Conservation (phyloP, 2,329 filamentous ascomycete species). For the Capronia epimyces region DNA sequence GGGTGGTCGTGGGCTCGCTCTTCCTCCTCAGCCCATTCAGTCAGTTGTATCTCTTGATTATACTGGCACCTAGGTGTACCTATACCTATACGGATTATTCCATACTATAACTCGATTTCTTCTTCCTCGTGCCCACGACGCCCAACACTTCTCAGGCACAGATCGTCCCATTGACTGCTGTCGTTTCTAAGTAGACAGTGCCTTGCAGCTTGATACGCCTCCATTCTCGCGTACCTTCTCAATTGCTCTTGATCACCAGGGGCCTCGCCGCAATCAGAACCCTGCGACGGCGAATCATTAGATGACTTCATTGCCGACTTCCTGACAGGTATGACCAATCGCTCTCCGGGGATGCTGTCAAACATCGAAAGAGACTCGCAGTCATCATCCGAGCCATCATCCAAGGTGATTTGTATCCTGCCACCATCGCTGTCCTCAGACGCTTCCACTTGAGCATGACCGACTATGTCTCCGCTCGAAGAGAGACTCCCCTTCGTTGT, state of each 20-base stretch:
- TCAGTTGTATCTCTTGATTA: too few relatives aligned
- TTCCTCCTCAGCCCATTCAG: too few relatives aligned
- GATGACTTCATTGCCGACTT: background rate
- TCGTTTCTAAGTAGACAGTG: conserved; percentile 19
- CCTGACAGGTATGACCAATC: background rate
- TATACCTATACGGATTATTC: background rate
- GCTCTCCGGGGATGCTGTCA: background rate
- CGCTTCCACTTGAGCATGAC: background rate
- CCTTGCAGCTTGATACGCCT: conserved; percentile 23
- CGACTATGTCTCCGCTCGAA: background rate
- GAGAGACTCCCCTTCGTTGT: background rate
- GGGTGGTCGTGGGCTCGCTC: too few relatives aligned
- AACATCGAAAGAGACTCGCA: background rate
- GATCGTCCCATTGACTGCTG: conserved; percentile 17
- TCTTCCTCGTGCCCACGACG: conserved; percentile 17
- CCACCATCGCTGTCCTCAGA: background rate
- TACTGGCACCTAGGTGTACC: too few relatives aligned
- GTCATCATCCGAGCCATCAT: background rate
- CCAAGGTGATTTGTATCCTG: background rate
- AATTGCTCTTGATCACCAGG: background rate
- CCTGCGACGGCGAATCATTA: background rate
- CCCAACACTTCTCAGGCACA: conserved; percentile 23
- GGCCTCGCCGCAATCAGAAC: background rate
- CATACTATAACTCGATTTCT: conserved; percentile 19
- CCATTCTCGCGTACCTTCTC: conserved; percentile 11